These are phyloP conservation scores for Tulasnella sp. DNA, from an alignment of 768 basidiomycete species.

Conservation along the genomic window DNA sequence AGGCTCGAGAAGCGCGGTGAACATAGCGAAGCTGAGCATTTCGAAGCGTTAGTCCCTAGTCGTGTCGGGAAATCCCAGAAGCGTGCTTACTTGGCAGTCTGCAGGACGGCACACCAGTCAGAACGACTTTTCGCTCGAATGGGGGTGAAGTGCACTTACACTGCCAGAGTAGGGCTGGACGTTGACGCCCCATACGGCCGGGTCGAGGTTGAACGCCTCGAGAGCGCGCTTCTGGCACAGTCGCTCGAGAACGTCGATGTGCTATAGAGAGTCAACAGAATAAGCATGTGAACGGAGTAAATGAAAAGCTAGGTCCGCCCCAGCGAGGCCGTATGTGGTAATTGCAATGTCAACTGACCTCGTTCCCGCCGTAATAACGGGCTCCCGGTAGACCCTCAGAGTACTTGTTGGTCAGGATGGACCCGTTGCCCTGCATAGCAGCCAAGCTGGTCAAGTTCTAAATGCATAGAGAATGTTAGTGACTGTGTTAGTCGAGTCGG, in stretches of 20 bases:
- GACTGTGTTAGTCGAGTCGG: neutral
- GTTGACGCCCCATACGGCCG: conserved; percentile 93
- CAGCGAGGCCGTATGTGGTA: neutral
- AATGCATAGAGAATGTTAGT: neutral
- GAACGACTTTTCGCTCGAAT: neutral
- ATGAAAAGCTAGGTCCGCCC: neutral
- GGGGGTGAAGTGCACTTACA: conserved; percentile 46
- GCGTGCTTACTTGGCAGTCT: neutral
- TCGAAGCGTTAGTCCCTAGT: neutral
- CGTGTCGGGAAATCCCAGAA: neutral
- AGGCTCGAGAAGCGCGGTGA: conserved; percentile 93
- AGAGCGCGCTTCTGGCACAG: conserved; percentile 95
- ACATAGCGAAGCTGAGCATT: conserved; percentile 76
- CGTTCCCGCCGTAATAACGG: conserved; percentile 97
- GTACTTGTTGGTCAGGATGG: conserved; percentile 98
- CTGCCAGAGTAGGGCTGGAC: conserved; percentile 97
- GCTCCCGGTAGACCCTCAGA: conserved; percentile 98
- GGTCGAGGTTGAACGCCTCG: conserved; percentile 92
- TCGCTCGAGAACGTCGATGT: conserved; percentile 92
- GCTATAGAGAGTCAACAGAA: conserved; percentile 36
- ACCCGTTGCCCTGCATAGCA: conserved; percentile 97
- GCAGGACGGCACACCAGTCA: neutral
- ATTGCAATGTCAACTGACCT: conserved; percentile 42
- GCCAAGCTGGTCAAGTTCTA: conserved; percentile 96
- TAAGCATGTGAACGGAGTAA: neutral